Percentiles rank a stretch among this genome's conserved stretches.
Evolutionary conservation across 2,329 filamentous ascomycete species (phyloP).

Genomic region (Mycosphaerelloides madeirae): DNA sequence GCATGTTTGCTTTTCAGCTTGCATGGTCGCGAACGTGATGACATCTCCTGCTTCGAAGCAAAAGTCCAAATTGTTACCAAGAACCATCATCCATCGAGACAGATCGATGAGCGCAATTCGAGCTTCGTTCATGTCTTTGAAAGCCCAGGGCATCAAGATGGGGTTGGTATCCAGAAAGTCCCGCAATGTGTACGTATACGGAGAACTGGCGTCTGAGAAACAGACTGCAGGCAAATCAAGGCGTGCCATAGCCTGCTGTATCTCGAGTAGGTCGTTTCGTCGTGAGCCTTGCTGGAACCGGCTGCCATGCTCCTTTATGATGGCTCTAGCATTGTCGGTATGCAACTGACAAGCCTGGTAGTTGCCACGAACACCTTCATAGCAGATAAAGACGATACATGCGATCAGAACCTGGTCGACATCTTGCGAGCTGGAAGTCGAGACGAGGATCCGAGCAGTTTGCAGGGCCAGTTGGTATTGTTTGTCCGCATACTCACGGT

Average conservation of each 20-base stretch:
- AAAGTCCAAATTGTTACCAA: slow-evolving; percentile 1
- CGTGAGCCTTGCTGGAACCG: slow-evolving; percentile 1
- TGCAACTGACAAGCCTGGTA: slow-evolving; percentile 13
- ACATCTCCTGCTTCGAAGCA: background rate
- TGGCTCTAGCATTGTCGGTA: slow-evolving; percentile 12
- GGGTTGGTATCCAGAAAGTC: slow-evolving; percentile 11
- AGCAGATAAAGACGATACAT: slow-evolving; percentile 28
- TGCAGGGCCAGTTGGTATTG: slow-evolving; percentile 4
- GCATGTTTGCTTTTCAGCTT: slow-evolving; percentile 4
- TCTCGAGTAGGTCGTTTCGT: slow-evolving; percentile 15
- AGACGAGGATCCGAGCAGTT: slow-evolving; percentile 2
- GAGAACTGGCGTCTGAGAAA: slow-evolving; percentile 8
- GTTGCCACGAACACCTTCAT: slow-evolving; percentile 25
- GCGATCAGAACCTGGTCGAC: slow-evolving; percentile 21
- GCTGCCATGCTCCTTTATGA: slow-evolving; percentile 6
- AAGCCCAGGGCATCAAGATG: slow-evolving; percentile 4
- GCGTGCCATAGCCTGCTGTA: slow-evolving; percentile 10
- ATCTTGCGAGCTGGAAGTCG: slow-evolving; percentile 1
- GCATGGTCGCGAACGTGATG: background rate
- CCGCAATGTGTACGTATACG: slow-evolving; percentile 9
- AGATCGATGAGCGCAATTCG: slow-evolving; percentile 13
- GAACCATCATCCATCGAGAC: slow-evolving; percentile 6
- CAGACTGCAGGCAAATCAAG: slow-evolving; percentile 11
- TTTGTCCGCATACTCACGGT: background rate
- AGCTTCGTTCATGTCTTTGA: slow-evolving; percentile 13